These are phyloP conservation scores for Truncatella angustata DNA, from an alignment of 2,329 filamentous ascomycete genomes.

Conservation along the genomic window DNA sequence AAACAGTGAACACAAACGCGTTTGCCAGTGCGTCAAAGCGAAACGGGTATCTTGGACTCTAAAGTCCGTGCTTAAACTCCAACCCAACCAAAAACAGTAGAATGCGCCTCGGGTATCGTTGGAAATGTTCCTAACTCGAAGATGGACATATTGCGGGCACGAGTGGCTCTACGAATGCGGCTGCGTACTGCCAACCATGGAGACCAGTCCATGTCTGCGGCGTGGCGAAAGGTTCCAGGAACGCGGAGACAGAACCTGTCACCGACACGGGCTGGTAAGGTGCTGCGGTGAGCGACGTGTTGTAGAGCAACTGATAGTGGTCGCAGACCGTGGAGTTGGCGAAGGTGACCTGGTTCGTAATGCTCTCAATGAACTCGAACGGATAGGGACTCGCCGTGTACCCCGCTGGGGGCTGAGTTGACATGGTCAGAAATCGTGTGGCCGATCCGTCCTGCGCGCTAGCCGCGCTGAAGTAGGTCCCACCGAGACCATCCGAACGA, in stretches of 20 bases:
- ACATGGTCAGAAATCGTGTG: constrained; percentile 24
- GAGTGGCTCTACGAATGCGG: constrained; percentile 23
- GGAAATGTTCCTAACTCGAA: too few relatives aligned
- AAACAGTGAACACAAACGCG: too few relatives aligned
- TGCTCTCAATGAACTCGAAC: constrained; percentile 43
- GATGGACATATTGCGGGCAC: not conserved
- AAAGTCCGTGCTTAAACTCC: not conserved
- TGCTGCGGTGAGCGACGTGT: constrained; percentile 38
- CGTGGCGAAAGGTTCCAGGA: constrained; percentile 23
- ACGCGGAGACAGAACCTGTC: constrained; percentile 19
- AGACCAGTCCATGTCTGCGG: constrained; percentile 16
- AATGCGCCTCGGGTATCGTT: too few relatives aligned
- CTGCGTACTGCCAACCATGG: constrained; percentile 21
- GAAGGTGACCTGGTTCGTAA: constrained; percentile 54
- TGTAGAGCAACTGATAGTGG: constrained; percentile 42
- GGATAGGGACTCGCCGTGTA: constrained; percentile 28
- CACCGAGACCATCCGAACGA: constrained; percentile 21
- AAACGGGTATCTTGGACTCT: not conserved
- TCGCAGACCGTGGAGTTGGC: constrained; percentile 39
- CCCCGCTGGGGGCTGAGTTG: constrained; percentile 16
- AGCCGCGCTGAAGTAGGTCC: constrained; percentile 12
- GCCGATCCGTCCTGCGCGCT: not conserved
- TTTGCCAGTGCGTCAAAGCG: not conserved
- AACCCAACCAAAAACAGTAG: not conserved
- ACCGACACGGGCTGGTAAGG: constrained; percentile 25